Evolutionary conservation across 352 stramenopile species (phyloP), one percentile per base, ranked within the genome.

Genomic region (Phytophthora rubi): DNA sequence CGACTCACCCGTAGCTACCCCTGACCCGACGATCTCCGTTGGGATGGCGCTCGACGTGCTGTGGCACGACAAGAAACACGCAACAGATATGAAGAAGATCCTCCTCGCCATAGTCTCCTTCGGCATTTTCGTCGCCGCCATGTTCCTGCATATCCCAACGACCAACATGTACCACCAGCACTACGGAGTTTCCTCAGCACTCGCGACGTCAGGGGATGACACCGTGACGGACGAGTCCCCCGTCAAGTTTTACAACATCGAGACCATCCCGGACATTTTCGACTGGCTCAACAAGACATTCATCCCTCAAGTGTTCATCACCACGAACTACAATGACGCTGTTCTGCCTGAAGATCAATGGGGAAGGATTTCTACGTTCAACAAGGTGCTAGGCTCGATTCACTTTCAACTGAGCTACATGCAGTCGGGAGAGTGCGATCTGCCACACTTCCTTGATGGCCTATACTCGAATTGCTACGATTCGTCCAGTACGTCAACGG

Each of bases 161-260:
- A 61, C 64, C 15, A 57, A 32, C 3, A 65, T 86, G 33, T 83
- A 74, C 53, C 32, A 75, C 30, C 77, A 83, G 44, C 62, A 70
- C 16, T 70, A 75, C 23, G 75, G 70, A 2, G 59, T 88, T 0
- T 78, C 68, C 0, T 72, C 70, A 5, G 65, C 62, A 3, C 74
- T 80, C 44, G 81, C 58, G n/a, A 82, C 59, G 23, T 79, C 81
- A 1, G 81, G 80, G 1, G 74, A 71, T 3, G 81, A 90, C 39
- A 79, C 82, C 0, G 55, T 85, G 35, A 86, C 80, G 3, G 33
- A 13, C 10, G 59, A 77, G 8, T 82, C 76, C 5, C 70, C 70
- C 15, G 77, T 86, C 12, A 79, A 83, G 32, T 85, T 86, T 33
- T 64, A 53, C 35, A 86, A 85, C 59, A 85, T 88, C 32, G 55